A percentile compares a stretch with the other conserved stretches of the same genome.
Conservation (phyloP, 2,329 filamentous ascomycete species). For the Pestalotiopsis sp. region DNA sequence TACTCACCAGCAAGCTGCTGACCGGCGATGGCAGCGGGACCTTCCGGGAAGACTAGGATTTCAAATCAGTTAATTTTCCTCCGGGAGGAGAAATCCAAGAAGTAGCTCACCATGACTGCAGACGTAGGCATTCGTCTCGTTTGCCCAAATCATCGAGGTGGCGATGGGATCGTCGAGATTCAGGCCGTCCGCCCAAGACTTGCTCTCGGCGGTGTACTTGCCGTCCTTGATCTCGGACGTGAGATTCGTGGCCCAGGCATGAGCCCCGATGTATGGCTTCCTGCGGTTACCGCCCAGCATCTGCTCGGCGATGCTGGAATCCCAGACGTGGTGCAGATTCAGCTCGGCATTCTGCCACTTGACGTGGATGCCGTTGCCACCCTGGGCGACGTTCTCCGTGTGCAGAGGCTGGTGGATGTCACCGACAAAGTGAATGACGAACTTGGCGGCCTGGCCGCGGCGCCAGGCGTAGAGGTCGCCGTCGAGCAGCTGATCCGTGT, state of each 20-base stretch:
- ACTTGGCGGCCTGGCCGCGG: slow-evolving; percentile 64
- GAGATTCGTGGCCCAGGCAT: slow-evolving; percentile 59
- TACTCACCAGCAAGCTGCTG: slow-evolving; percentile 66
- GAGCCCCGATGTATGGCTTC: slow-evolving; percentile 51
- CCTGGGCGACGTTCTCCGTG: slow-evolving; percentile 63
- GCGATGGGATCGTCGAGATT: slow-evolving; percentile 54
- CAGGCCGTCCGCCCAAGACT: slow-evolving; percentile 60
- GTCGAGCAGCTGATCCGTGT: slow-evolving; percentile 58
- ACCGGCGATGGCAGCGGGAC: slow-evolving; percentile 57
- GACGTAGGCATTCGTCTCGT: slow-evolving; percentile 63
- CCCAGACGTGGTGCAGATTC: slow-evolving; percentile 77
- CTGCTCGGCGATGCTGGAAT: slow-evolving; percentile 69
- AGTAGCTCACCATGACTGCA: slow-evolving; percentile 57
- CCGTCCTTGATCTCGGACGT: slow-evolving; percentile 57
- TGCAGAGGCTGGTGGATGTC: slow-evolving; percentile 73
- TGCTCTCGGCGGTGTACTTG: slow-evolving; percentile 52
- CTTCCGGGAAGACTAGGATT: slow-evolving; percentile 60
- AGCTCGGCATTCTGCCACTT: slow-evolving; percentile 57
- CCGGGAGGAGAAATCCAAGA: not conserved
- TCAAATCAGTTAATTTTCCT: not conserved
- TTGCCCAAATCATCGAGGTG: slow-evolving; percentile 66
- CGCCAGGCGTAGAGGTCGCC: slow-evolving; percentile 43
- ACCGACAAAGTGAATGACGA: slow-evolving; percentile 69
- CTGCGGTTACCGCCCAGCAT: slow-evolving; percentile 58
- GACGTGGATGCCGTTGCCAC: slow-evolving; percentile 71